Conservation (phyloP, 148 eudicot genomes). For the Mesembryanthemum crystallinum region DNA sequence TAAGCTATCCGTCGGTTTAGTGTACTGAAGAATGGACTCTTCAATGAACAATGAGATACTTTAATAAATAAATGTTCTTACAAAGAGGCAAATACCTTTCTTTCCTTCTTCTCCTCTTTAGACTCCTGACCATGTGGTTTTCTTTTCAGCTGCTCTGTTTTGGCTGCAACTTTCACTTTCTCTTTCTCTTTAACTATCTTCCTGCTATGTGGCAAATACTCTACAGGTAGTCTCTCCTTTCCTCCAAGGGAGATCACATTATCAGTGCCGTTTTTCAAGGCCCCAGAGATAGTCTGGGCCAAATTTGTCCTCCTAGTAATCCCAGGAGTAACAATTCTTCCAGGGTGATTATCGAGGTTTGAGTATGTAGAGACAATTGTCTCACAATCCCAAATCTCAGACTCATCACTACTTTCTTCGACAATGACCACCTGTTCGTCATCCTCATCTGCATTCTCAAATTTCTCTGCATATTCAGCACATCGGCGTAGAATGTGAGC, state of each 20-base stretch:
- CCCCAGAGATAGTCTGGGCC: constrained; percentile 47
- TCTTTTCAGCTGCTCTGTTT: constrained; percentile 43
- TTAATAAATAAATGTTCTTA: not conserved
- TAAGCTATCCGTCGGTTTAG: no score
- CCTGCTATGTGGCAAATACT: constrained; percentile 60
- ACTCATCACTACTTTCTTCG: constrained; percentile 85
- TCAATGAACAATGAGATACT: no score
- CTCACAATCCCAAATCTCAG: constrained; percentile 91
- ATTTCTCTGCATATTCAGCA: constrained; percentile 69
- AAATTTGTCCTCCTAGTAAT: constrained; percentile 55
- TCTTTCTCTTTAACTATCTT: constrained; percentile 39
- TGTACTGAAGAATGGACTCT: no score
- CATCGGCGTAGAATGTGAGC: constrained; percentile 47
- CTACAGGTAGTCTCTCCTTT: constrained; percentile 73
- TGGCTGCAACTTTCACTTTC: constrained; percentile 39
- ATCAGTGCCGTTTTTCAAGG: constrained; percentile 32
- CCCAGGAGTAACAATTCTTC: constrained; percentile 69
- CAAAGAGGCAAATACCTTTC: constrained; percentile 55
- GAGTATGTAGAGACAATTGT: constrained; percentile 87
- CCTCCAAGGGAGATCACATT: constrained; percentile 69
- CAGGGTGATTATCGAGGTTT: constrained; percentile 93
- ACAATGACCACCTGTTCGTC: constrained; percentile 43
- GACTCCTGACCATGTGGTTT: constrained; percentile 74
- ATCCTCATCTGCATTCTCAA: constrained; percentile 51
- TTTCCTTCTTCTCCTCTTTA: constrained; percentile 96